Base-by-base conservation (phyloP, 192 early-diverging fungal species). In the Pilobolus umbonatus region DNA sequence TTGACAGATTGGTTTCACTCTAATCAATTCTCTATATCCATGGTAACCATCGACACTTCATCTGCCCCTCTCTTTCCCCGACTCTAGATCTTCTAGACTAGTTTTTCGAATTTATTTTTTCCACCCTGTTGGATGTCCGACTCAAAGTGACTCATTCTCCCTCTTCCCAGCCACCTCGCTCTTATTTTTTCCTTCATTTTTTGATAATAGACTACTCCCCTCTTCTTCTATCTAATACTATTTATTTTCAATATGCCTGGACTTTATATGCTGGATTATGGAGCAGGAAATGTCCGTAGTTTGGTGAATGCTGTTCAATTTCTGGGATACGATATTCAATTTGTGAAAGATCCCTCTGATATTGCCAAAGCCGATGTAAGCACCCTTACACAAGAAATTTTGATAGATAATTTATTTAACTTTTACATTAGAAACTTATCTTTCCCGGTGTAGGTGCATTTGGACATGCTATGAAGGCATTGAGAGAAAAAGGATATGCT, bases 401-500 rank as follows among this genome's bases (percentile, higher is more conserved):
- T 57, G 29, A 38, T 39, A 47, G 4, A 29, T 48, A 44, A 12
- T 40, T 55, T 40, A 28, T 7, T 12, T n/a, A 43, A 17, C 34
- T 9, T 12, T 22, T 25, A 54, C 45, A 10, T 45, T 66, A 94
- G 89, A 95, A 93, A 90, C 79, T 99, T 40, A 88, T 99, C 44
- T 99, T 99, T 64, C 98, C 98, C 6, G 98, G 98, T 42, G 98
- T 99, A 4, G 98, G 98, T 17, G 94, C 93, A 0, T 99, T 96
- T 61, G 98, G 96, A 15, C 79, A 85, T 56, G 95, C 93, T 7
- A 94, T 98, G 87, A 69, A 80, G 28, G 82, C 84, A 7, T 66
- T 99, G 35, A 66, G 74, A 19, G 52, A 73, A 39, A 89, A 86
- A 45, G 88, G 91, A 12, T 93, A 90, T 42, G 84, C 74, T 15